Base-by-base conservation (phyloP, 2,329 filamentous ascomycete genomes). In the Aspergillus ibericus region DNA sequence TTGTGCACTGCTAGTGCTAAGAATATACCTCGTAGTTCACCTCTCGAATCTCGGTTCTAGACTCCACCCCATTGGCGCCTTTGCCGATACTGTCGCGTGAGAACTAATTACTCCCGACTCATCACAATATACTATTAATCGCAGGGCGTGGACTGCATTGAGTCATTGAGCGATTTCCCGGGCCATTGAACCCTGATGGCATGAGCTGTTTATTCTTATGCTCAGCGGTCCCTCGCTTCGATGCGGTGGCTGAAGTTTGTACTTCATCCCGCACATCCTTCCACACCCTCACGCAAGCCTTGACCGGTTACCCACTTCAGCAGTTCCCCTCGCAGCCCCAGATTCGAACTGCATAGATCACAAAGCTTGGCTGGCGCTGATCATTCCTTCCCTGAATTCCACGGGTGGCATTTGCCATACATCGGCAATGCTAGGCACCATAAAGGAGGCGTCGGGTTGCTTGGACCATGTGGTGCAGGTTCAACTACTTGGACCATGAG, bases 281-380 rank as follows among this genome's bases (percentile, higher is more conserved):
- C 38, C 49, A 48, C 16, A 40, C 22, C 40, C 54, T 29, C 22
- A 25, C 44, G 51, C 51, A 54, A 29, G 38, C 44, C 36, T 58
- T 34, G 18, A 53, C 51, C 51, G 36, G 36, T 53, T 58, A 60
- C 50, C 55, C 48, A 58, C 49, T 34, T 46, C 36, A 36, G 15
- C 36, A 58, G 49, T 32, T 55, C 56, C 59, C 51, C 51, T 20
- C n/a, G 18, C 10, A 27, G 15, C 38, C 51, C 51, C 51, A 51
- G 59, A 60, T 58, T 58, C 38, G 50, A 40, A 18, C 35, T 46
- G 55, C 55, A 60, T 60, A 46, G 55, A 58, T 55, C 58, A 44
- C 40, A 58, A 60, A 58, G 59, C 59, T 58, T 60, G 51, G 51
- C 34, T 36, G 22, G 25, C 35, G 57, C 53, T 55, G 57, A 59